Conservation (phyloP, 192 early-diverging fungal genomes). For the Coemansia sp. region DNA sequence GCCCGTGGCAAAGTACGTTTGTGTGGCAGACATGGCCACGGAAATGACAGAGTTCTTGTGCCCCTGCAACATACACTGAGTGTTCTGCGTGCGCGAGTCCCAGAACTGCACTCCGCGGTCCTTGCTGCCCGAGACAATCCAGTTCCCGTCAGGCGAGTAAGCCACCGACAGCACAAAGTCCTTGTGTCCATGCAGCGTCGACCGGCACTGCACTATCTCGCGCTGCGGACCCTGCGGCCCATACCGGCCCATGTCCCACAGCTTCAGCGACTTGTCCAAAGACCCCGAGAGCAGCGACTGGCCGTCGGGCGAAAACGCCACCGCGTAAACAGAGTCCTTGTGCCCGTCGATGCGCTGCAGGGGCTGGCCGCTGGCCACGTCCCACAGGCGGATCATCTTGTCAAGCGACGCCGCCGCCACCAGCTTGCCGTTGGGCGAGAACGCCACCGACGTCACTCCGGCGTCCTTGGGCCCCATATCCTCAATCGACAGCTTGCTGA, state of each 20-base stretch:
- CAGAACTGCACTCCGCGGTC: conserved; percentile 93
- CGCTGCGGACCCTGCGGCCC: conserved; percentile 22
- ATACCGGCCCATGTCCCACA: conserved; percentile 80
- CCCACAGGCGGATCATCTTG: conserved; percentile 92
- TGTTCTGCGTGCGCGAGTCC: conserved; percentile 74
- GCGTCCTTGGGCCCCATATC: conserved; percentile 82
- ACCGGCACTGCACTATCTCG: conserved; percentile 38
- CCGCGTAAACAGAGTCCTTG: conserved; percentile 93
- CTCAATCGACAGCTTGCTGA: conserved; percentile 75
- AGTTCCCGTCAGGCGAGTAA: conserved; percentile 76
- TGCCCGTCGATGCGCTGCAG: conserved; percentile 92
- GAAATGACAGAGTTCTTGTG: conserved; percentile 99
- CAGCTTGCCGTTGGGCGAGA: conserved; percentile 82
- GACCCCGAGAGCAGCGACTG: conserved; percentile 86
- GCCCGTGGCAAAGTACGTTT: conserved; percentile 92
- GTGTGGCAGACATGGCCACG: conserved; percentile 77
- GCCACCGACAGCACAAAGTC: conserved; percentile 98
- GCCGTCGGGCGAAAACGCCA: conserved; percentile 93
- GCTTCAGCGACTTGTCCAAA: conserved; percentile 85
- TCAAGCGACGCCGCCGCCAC: conserved; percentile 91
- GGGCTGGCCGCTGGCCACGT: conserved; percentile 62
- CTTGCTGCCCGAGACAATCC: conserved; percentile 90
- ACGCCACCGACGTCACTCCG: conserved; percentile 93
- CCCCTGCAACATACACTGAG: conserved; percentile 81
- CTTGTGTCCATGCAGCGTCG: conserved; percentile 64